phyloP scores from a whole-genome alignment of 768 basidiomycete species.

The Suillus hirtellus region DNA sequence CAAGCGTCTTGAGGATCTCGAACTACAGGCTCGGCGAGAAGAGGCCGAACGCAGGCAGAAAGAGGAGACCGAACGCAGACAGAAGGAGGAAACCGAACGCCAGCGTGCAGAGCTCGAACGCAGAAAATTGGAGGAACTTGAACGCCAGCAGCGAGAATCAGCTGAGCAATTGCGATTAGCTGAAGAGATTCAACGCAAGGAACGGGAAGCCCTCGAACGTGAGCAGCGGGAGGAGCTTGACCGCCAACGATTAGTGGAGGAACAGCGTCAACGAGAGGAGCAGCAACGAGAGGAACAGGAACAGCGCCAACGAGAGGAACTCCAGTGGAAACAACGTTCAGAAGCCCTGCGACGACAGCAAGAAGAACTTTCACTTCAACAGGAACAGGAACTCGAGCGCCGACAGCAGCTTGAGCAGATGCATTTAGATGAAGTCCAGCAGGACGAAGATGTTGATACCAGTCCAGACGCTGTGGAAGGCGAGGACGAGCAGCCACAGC shows the following conservation, averaged over 20 bases:
- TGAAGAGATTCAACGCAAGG: constrained; percentile 6
- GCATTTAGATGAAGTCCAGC: constrained; percentile 1
- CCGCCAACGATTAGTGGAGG: background rate
- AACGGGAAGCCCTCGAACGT: constrained; percentile 1
- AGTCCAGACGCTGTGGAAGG: constrained; percentile 43
- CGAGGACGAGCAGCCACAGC: constrained; percentile 35
- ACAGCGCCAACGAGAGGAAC: constrained; percentile 5
- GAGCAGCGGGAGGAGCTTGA: constrained; percentile 1
- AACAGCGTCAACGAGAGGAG: constrained; percentile 2
- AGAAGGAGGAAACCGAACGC: constrained; percentile 17
- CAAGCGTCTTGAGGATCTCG: constrained; percentile 8
- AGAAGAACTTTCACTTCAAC: constrained; percentile 5
- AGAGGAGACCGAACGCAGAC: constrained; percentile 18
- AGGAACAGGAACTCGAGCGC: constrained; percentile 6
- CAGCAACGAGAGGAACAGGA: background rate
- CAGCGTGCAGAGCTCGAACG: constrained; percentile 25
- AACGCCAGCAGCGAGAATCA: constrained; percentile 12
- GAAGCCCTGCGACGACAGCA: constrained; percentile 5
- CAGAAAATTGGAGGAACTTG: constrained; percentile 11
- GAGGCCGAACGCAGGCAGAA: constrained; percentile 12
- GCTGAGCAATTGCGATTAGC: constrained; percentile 10
- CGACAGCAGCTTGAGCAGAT: constrained; percentile 7
- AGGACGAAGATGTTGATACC: constrained; percentile 21
- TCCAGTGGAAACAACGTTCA: constrained; percentile 7
- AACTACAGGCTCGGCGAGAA: constrained; percentile 4